A percentile compares a stretch with the other conserved stretches of the same genome.
Conservation (phyloP, 169 alveolate species). For the Eimeria praecox region DNA sequence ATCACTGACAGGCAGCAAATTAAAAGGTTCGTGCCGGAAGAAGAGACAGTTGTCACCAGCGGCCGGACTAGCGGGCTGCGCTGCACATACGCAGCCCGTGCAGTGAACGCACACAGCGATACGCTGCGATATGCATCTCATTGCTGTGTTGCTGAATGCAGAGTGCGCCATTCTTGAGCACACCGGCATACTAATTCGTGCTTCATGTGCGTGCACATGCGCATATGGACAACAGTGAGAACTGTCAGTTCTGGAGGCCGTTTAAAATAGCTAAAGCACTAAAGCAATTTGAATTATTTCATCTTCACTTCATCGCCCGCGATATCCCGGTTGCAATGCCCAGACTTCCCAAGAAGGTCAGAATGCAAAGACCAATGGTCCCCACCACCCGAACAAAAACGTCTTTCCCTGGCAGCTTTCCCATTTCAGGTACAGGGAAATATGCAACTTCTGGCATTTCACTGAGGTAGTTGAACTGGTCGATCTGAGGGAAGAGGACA, state of each 20-base stretch:
- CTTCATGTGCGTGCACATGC: not conserved
- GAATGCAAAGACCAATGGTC: conserved; percentile 90
- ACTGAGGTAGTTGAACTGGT: conserved; percentile 79
- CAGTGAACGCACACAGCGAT: not conserved
- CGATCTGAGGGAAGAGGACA: conserved; percentile 47
- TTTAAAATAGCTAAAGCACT: conserved; percentile 28
- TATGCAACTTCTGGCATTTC: conserved; percentile 88
- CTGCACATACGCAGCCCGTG: not conserved
- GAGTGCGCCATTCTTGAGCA: not conserved
- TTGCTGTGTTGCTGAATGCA: not conserved
- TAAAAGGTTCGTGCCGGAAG: not conserved
- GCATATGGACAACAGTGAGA: not conserved
- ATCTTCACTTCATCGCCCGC: conserved; percentile 53
- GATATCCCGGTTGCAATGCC: conserved; percentile 70
- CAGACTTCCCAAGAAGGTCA: conserved; percentile 79
- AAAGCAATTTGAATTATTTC: conserved; percentile 47
- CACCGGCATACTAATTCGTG: not conserved
- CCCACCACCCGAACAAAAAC: conserved; percentile 91
- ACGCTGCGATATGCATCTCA: not conserved
- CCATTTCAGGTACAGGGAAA: conserved; percentile 89
- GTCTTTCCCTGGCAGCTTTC: conserved; percentile 88
- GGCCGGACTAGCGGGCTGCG: not conserved
- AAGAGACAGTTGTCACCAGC: conserved; percentile 7
- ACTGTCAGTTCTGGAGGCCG: not conserved
- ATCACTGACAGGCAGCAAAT: not conserved